Evolutionary conservation across 495 filamentous ascomycete genomes (phyloP), one percentile per base, ranked within the genome.

Genomic region (Trichoderma gamsii): DNA sequence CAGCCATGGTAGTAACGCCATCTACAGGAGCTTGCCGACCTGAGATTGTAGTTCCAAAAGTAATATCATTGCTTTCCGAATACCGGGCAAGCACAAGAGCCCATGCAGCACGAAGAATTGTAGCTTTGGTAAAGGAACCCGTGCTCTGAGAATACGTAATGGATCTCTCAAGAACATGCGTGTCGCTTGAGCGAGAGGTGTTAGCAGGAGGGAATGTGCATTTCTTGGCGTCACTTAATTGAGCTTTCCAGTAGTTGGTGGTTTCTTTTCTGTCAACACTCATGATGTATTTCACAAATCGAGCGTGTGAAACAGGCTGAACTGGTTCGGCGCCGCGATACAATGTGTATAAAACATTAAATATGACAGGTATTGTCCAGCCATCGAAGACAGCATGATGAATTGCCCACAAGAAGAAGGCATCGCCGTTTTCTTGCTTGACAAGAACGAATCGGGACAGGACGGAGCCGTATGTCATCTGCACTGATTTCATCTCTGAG

Each of bases 1-100:
- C 85, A 11, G 77, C 72, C 63, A 86, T 82, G 21, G 77, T 73
- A n/a, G 75, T 75, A 21, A 88, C 73, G 23, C 79, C 83, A 9
- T 72, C 68, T 0, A 87, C 35, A 46, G 64, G 38, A 41, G 64
- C 64, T 12, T 65, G 35, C 2, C 64, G 64, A 13, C 64, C 64
- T 69, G 15, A 78, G 72, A 83, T 73, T 11, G 82, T 67, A 67
- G 82, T 78, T n/a, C 81, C 81, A 66, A 83, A 83, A 5, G 82
- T 77, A 11, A 83, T 76, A 12, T 83, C 81, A 27, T 76, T 71
- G 0, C 72, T 74, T 0, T 74, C 76, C 12, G 79, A 78, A 44
- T 81, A 71, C 0, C 72, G 71, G 12, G 76, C 73, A 23, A 80
- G 64, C 2, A 70, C 65, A n/a, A 67, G 27, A 15, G 66, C 35